Evolutionary conservation across 148 eudicot species (phyloP), one percentile per base, ranked within the genome.

Genomic region (Diospyros lotus): DNA sequence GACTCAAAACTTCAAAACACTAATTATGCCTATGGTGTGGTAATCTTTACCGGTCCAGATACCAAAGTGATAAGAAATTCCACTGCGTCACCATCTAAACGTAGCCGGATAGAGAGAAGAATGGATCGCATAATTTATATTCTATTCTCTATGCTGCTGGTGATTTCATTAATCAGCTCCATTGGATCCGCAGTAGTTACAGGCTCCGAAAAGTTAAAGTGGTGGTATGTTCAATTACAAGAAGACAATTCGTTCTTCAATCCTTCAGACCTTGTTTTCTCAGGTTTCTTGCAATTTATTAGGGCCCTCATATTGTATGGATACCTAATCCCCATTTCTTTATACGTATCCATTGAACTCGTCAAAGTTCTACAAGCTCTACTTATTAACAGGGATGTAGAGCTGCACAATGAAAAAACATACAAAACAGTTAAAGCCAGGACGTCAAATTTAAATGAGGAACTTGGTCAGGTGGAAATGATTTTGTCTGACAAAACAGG

Each of bases 371-470:
- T 90, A 64, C 91, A 88, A 66, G 77, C 81, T 42, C 55, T 84
- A 46, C 88, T 89, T 67, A 84, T 91, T 45, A 89, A 87, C 64
- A 73, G 77, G 39, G 93, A 91, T 74, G 50, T 83, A 69, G 73
- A 89, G 13, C 87, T 91, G 96, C 87, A 87, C 79, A 78, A 84
- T 56, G 86, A 88, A 79, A 88, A 80, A 75, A 82, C 83, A 12
- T 86, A 89, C 58, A 86, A 74, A 80, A 92, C 95, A 39, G 92
- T 92, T 3, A 81, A 64, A 48, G 89, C 93, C 15, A 85, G 95
- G n/a, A 91, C 96, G 48, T 88, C 92, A 2, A 91, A 91, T 78
- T 81, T 91, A 86, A 91, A 91, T 45, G 96, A 91, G 79, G 92
- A 91, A 66, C 81, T 91, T 42, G 96, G 96, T 11, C 90, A 91